Percentiles rank a stretch among this genome's conserved stretches.
Evolutionary conservation across 1,284 basidiomycete genomes (phyloP).

Genomic region (Irpex sp.): DNA sequence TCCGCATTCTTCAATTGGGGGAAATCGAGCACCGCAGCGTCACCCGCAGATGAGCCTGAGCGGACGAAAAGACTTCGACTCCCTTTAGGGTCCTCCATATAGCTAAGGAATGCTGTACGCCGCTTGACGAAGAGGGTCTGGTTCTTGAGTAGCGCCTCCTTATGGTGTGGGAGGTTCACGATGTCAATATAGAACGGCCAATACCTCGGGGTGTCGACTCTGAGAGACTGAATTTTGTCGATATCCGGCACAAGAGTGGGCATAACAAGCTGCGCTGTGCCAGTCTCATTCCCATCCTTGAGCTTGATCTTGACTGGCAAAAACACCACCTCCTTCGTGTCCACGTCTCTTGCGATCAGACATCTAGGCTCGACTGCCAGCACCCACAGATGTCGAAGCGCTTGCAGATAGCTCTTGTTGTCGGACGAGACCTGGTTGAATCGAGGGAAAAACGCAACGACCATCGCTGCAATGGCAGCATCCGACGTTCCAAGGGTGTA

Average conservation of each 20-base stretch:
- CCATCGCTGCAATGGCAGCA: slow-evolving; percentile 84
- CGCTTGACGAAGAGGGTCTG: slow-evolving; percentile 91
- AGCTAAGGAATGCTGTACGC: slow-evolving; percentile 87
- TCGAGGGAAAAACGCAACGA: slow-evolving; percentile 88
- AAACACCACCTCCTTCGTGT: slow-evolving; percentile 85
- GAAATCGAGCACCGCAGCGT: slow-evolving; percentile 75
- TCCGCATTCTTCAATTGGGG: slow-evolving; percentile 66
- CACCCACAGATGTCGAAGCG: slow-evolving; percentile 93
- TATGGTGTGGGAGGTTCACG: slow-evolving; percentile 60
- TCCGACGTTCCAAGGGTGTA: slow-evolving; percentile 92
- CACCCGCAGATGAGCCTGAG: slow-evolving; percentile 69
- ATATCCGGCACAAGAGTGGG: slow-evolving; percentile 91
- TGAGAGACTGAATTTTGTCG: slow-evolving; percentile 70
- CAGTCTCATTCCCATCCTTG: slow-evolving; percentile 52
- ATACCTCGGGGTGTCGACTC: slow-evolving; percentile 89
- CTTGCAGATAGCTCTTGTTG: slow-evolving; percentile 89
- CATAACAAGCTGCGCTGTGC: slow-evolving; percentile 74
- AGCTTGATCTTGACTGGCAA: slow-evolving; percentile 85
- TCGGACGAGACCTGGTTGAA: slow-evolving; percentile 78
- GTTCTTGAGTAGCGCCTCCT: slow-evolving; percentile 61
- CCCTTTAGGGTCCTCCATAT: slow-evolving; percentile 81
- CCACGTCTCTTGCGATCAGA: slow-evolving; percentile 86
- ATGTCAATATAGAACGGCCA: slow-evolving; percentile 88
- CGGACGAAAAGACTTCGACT: slow-evolving; percentile 85
- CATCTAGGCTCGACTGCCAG: slow-evolving; percentile 93